A percentile compares a stretch with the other conserved stretches of the same genome.
Evolutionary conservation across 768 basidiomycete genomes (phyloP).

Genomic region (Suillus subluteus): DNA sequence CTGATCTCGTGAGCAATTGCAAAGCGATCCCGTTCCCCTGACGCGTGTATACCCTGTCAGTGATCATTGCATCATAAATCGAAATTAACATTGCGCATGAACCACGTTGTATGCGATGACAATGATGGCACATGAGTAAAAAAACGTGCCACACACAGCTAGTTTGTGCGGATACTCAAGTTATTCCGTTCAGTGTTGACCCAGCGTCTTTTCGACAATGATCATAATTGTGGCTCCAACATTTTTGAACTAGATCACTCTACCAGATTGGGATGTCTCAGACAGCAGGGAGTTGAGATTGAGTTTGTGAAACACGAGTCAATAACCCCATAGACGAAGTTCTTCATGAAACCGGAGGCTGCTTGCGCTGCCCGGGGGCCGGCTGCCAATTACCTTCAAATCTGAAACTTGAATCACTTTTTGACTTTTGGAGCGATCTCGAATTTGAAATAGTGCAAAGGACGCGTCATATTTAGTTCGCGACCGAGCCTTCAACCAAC

Average conservation of each 20-base stretch:
- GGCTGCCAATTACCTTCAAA: neutral
- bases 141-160: neutral
- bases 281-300: neutral
- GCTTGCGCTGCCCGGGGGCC: neutral
- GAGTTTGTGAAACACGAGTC: neutral
- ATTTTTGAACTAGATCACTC: neutral
- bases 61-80: neutral
- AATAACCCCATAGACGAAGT: neutral
- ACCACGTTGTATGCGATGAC: neutral
- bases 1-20: neutral
- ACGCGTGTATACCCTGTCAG: neutral
- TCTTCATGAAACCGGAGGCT: neutral
- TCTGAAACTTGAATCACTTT: neutral
- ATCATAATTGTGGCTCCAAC: neutral
- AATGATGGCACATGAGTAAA: neutral
- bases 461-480: neutral
- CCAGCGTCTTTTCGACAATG: neutral
- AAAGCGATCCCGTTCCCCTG: neutral
- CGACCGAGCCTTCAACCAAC: neutral
- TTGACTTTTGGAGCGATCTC: neutral
- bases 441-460: neutral
- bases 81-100: neutral
- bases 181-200: neutral
- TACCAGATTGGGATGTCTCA: neutral
- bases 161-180: neutral